Evolutionary conservation across 768 basidiomycete species (phyloP), one percentile per base, ranked within the genome.

Genomic region (Suillus brevipes): DNA sequence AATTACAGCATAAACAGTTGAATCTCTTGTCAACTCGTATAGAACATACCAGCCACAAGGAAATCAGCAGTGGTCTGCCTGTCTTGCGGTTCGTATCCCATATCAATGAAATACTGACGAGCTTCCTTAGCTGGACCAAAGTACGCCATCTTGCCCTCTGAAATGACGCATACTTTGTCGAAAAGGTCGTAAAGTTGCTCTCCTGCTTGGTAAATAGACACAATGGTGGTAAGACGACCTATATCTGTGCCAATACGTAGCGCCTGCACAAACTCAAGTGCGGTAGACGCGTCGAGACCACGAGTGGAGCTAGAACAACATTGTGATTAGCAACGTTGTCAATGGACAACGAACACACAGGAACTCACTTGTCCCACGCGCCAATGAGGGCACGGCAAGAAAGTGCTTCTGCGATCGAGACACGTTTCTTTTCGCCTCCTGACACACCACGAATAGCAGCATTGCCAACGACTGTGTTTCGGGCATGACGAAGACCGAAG

Each of bases 41-140:
- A 6, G 7, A 42, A 89, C 74, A 43, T 79, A 70, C 85, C 87
- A 62, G 57, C 6, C 25, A 66, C 92, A 25, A 95, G 83, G 75
- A 91, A 95, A 73, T 95, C 94, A 12, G 93, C 87, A 16, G 91
- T 92, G 68, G 87, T 92, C 75, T 95, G 94, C 45, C 93, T 88
- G 62, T 91, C 89, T 31, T 91, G 85, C 23, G 90, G 66, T 43
- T 85, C 84, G 77, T 87, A 93, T 20, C 94, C 92, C 78, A 87
- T 80, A 59, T 82, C 78, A 60, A 84, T 73, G 73, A 90, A 89
- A 74, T 89, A 89, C 63, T 80, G 74, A 58, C 84, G 77, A 0
- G 87, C 89, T 50, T 81, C 73, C 34, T 76, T 72, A 5, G 85
- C 82, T 0, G 83, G 82, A 1, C 89, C 89, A 62, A 82, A 89